Conservation (phyloP, 1,139 yeast genomes). For the Candida tetrigidarum region DNA sequence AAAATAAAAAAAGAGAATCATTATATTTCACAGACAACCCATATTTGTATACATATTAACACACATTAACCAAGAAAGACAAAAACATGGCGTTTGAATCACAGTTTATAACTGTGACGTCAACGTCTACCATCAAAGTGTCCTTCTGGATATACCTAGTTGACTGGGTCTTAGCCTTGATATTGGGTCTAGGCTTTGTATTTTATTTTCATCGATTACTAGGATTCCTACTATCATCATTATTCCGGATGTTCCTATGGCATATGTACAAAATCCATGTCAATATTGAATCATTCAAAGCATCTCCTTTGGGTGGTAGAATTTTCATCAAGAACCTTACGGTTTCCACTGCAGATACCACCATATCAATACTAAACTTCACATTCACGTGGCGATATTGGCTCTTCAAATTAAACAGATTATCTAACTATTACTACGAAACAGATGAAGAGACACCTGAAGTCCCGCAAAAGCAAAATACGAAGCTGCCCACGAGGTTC, state of each 20-base stretch:
- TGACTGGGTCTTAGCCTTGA: slow-evolving; percentile 76
- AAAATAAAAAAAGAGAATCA: background rate
- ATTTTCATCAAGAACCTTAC: slow-evolving; percentile 76
- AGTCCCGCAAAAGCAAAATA: slow-evolving; percentile 34
- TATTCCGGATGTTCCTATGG: slow-evolving; percentile 67
- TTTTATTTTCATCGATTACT: slow-evolving; percentile 78
- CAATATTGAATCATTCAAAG: slow-evolving; percentile 70
- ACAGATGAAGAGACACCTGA: slow-evolving; percentile 25
- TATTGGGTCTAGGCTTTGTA: slow-evolving; percentile 64
- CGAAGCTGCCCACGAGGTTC: slow-evolving; percentile 62
- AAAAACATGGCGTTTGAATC: slow-evolving; percentile 30
- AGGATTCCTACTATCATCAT: slow-evolving; percentile 61
- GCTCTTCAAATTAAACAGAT: slow-evolving; percentile 58
- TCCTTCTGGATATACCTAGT: slow-evolving; percentile 84
- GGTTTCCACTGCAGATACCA: slow-evolving; percentile 69
- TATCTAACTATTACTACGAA: slow-evolving; percentile 41
- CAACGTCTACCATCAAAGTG: slow-evolving; percentile 24
- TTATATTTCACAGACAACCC: background rate
- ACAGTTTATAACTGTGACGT: slow-evolving; percentile 25
- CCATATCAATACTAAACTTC: slow-evolving; percentile 70
- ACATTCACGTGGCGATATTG: slow-evolving; percentile 91
- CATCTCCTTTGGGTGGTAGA: slow-evolving; percentile 84
- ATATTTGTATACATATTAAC: background rate
- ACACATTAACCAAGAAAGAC: background rate
- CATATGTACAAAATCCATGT: slow-evolving; percentile 56